A percentile compares a stretch with the other conserved stretches of the same genome.
Conservation (phyloP, 495 filamentous ascomycete genomes). For the Haplographium delicatum region DNA sequence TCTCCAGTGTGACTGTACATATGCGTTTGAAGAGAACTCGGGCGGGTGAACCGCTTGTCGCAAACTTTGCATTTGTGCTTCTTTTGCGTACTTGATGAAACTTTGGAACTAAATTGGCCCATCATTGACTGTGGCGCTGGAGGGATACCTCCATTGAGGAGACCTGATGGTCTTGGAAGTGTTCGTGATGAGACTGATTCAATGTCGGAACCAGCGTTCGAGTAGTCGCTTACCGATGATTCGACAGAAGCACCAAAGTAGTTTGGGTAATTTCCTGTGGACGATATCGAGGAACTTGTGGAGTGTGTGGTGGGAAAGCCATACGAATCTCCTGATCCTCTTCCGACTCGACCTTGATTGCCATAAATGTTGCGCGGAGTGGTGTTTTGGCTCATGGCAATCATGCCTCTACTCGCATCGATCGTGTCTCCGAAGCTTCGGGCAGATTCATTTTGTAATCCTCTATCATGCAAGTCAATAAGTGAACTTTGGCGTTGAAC, state of each 20-base stretch:
- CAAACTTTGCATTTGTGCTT: conserved; percentile 99
- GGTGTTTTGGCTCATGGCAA: conserved; percentile 88
- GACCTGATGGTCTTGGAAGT: conserved; percentile 68
- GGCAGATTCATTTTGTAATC: conserved; percentile 52
- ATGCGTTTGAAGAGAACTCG: conserved; percentile 94
- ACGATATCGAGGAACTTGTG: conserved; percentile 91
- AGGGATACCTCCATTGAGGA: conserved; percentile 62
- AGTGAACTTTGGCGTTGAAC: conserved; percentile 48
- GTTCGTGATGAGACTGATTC: conserved; percentile 74
- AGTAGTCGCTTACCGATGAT: conserved; percentile 94
- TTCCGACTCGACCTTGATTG: conserved; percentile 47
- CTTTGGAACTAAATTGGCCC: conserved; percentile 96
- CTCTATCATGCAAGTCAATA: conserved; percentile 59
- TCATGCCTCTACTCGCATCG: conserved; percentile 84
- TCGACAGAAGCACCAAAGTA: conserved; percentile 82
- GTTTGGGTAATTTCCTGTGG: conserved; percentile 59
- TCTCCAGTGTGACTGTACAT: conserved; percentile 99
- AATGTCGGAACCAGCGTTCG: conserved; percentile 78
- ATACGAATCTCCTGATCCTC: conserved; percentile 82
- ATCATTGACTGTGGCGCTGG: conserved; percentile 96
- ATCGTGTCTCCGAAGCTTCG: conserved; percentile 75
- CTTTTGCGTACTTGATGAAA: conserved; percentile 94
- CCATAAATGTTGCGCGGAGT: conserved; percentile 87
- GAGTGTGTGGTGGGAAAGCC: conserved; percentile 91
- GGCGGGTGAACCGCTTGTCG: conserved; percentile 96